phyloP scores from a whole-genome alignment of 2,329 filamentous ascomycete genomes.

The Neofusicoccum umdonicola region DNA sequence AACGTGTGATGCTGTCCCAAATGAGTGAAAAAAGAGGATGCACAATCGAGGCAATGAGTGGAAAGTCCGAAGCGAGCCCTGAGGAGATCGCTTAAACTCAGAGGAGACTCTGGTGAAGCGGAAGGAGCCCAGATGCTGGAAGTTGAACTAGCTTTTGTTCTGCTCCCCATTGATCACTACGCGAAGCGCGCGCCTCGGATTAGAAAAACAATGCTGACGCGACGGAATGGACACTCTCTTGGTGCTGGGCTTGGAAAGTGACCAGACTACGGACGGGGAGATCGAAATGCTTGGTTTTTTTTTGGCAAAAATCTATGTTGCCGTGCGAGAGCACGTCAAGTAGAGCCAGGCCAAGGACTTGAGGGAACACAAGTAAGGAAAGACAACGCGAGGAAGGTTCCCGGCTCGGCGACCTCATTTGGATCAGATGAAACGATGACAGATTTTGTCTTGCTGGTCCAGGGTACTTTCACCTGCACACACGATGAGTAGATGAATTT shows the following conservation, averaged over 20 bases:
- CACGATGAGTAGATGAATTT: too few relatives aligned
- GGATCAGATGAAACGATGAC: neutral
- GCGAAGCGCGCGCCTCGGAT: neutral
- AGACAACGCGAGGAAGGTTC: neutral
- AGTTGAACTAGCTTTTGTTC: neutral
- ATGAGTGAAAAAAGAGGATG: neutral
- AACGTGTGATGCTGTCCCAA: neutral
- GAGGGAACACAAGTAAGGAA: conserved; percentile 6
- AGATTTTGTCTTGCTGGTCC: neutral
- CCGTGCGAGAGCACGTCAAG: neutral
- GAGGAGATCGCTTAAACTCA: neutral
- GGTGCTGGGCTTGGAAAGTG: neutral
- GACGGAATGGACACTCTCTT: conserved; percentile 11
- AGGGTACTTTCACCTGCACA: too few relatives aligned
- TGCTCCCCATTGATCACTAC: neutral
- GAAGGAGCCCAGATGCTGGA: neutral
- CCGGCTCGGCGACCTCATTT: neutral
- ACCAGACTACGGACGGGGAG: neutral
- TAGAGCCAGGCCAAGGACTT: neutral
- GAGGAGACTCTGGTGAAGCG: neutral
- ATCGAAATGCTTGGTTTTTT: conserved; percentile 16
- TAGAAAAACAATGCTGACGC: conserved; percentile 13
- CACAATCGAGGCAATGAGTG: neutral
- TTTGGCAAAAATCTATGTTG: neutral
- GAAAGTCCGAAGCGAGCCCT: neutral